phyloP scores from a whole-genome alignment of 2,329 filamentous ascomycete species.

The Aplosporella prunicola region DNA sequence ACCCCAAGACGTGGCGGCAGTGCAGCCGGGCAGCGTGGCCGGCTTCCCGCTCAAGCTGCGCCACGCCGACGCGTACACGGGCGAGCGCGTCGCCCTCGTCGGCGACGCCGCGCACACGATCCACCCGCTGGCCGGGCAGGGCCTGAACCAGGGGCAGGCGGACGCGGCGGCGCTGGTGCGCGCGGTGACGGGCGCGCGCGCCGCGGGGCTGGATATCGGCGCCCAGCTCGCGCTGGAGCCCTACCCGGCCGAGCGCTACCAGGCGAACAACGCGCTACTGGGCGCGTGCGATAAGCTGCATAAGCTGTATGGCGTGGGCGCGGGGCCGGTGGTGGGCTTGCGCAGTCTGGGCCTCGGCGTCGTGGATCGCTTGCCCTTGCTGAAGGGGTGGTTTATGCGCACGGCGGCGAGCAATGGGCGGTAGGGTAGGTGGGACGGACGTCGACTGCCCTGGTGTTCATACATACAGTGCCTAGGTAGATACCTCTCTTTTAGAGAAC shows the following conservation, averaged over 20 bases:
- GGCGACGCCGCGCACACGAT: constrained; percentile 94
- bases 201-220: constrained; percentile 81
- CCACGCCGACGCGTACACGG: constrained; percentile 89
- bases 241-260: constrained; percentile 74
- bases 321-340: constrained; percentile 69
- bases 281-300: constrained; percentile 84
- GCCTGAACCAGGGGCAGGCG: constrained; percentile 84
- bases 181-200: constrained; percentile 66
- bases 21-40: constrained; percentile 73
- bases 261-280: constrained; percentile 66
- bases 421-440: too few relatives aligned
- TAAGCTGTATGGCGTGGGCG: constrained; percentile 76
- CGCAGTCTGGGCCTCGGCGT: constrained; percentile 67
- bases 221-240: constrained; percentile 65
- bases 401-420: constrained; percentile 39
- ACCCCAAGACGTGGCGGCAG: constrained; percentile 56
- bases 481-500: too few relatives aligned
- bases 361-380: constrained; percentile 61
- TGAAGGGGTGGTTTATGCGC: constrained; percentile 84
- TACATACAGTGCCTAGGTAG: too few relatives aligned
- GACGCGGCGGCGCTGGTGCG: constrained; percentile 73
- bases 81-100: constrained; percentile 80
- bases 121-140: constrained; percentile 89
- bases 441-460: too few relatives aligned
- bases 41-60: constrained; percentile 86